Conservation (phyloP, 305 asterid genomes). For the Fraxinus platypoda region DNA sequence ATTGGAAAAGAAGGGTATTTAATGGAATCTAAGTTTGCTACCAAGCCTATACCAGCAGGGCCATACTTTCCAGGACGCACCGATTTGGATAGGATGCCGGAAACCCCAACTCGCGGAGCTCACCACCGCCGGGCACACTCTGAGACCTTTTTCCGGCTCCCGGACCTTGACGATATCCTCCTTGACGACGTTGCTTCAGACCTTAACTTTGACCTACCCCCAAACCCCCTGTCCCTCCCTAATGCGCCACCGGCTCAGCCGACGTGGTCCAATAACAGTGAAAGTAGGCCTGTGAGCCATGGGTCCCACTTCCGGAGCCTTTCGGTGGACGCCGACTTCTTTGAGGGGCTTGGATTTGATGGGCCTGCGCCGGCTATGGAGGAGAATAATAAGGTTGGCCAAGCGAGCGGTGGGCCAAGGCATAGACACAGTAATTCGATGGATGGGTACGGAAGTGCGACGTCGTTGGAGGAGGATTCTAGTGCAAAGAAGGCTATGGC, state of each 20-base stretch:
- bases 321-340: constrained; percentile 83
- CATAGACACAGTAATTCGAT: constrained; percentile 77
- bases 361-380: constrained; percentile 36
- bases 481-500: constrained; percentile 61
- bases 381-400: constrained; percentile 24
- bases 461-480: constrained; percentile 73
- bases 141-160: constrained; percentile 79
- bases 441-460: constrained; percentile 66
- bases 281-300: constrained; percentile 28
- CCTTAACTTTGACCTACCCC: constrained; percentile 45
- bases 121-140: constrained; percentile 94
- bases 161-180: constrained; percentile 74
- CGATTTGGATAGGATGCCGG: constrained; percentile 76
- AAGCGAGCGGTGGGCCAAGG: constrained; percentile 31
- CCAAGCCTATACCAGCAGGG: constrained; percentile 38
- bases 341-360: constrained; percentile 66
- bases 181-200: constrained; percentile 61
- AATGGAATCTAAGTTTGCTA: constrained; percentile 66
- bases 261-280: constrained; percentile 28
- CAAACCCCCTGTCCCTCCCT: constrained; percentile 35
- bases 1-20: constrained; percentile 10
- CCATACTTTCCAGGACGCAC: constrained; percentile 41
- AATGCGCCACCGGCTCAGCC: constrained; percentile 33
- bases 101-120: constrained; percentile 60
- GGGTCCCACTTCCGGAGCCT: constrained; percentile 62